Base-by-base conservation (phyloP, 306 rosid species). In the Vigna nakashimae region DNA sequence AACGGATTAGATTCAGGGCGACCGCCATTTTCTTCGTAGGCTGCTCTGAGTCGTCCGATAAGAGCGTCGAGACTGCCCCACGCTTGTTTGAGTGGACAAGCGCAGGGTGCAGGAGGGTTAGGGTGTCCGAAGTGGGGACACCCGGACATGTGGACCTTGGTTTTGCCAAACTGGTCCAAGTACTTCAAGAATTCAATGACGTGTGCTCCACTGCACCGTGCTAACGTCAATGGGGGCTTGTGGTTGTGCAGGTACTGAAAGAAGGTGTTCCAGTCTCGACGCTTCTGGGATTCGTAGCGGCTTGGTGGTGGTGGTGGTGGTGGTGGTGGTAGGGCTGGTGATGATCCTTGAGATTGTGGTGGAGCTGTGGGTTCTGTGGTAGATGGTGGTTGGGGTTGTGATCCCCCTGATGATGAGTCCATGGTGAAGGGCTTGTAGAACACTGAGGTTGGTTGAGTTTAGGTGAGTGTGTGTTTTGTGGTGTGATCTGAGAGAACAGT, bases 261-360 rank as follows among this genome's bases (percentile, higher is more conserved):
- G 79, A 95, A 95, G 5, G 98, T 95, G 92, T 91, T 95, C 99
- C 99, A 95, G 87, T 95, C 99, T 18, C 99, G 80, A 34, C 98
- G 72, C 57, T 95, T 95, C 82, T 95, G 99, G 4, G 99, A 91
- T 84, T 95, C 99, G 81, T 95, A 95, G 15, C 99, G 87, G 75
- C 98, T 95, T 18, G 89, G 97, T 1, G 91, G 90, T 2, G 91
- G 89, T 18, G 91, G 90, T 0, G 91, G 90, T 0, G 88, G 82
- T n/a, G 91, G 86, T 0, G 90, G 82, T 18, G 91, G 90, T 0
- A 88, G 82, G n/a, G 91, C 86, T 0, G 90, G 82, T 4, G 91
- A 75, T 5, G 91, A 58, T 3, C 70, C 85, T n/a, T 73, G 88
- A 1, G 83, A 40, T 26, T 73, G 80, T 9, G 76, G 64, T 48